Evolutionary conservation across 1,284 basidiomycete species (phyloP), one percentile per base, ranked within the genome.

Genomic region (Apiotrichum veenhuisii): DNA sequence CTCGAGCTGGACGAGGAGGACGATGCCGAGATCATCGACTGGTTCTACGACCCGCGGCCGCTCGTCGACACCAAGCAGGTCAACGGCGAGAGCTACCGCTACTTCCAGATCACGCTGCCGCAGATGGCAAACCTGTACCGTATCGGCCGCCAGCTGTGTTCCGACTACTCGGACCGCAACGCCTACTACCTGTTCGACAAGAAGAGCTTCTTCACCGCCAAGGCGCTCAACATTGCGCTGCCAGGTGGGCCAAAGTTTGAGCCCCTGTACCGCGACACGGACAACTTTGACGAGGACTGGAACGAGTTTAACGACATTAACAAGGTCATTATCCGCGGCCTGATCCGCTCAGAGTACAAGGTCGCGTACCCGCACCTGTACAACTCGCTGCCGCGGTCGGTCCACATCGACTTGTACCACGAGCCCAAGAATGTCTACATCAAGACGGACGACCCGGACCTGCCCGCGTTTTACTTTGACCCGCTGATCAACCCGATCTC

Each of bases 301-400:
- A 98, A 98, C 78, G 95, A 98, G 78, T 98, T 99, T 73, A 98
- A 98, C 75, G 96, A 98, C 74, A 97, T 98, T 78, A 95, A 97
- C 81, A 98, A 99, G 78, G 90, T 98, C 72, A 97, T 98, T 77
- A 98, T 99, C 65, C 92, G 96, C 33, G 94, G 98, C 73, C 92
- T 96, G 75, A 96, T 99, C 63, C 85, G 96, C 51, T 98, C 96
- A 3, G 96, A 99, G 79, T 98, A 99, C 83, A 96, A 95, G 75
- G 94, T 99, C 54, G 95, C 95, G 0, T 99, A 98, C 82, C 96
- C 96, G 25, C 96, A 99, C 72, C 83, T 99, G 2, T 99, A 99
- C 82, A 98, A 99, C 78, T 97, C 94, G 50, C 84, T 97, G 11
- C 96, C 96, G 53, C 90, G 96, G 41, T 91, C 93, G 22, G 93